Base-by-base conservation (phyloP, 208 protist species). In the Trypanosoma lewisi region DNA sequence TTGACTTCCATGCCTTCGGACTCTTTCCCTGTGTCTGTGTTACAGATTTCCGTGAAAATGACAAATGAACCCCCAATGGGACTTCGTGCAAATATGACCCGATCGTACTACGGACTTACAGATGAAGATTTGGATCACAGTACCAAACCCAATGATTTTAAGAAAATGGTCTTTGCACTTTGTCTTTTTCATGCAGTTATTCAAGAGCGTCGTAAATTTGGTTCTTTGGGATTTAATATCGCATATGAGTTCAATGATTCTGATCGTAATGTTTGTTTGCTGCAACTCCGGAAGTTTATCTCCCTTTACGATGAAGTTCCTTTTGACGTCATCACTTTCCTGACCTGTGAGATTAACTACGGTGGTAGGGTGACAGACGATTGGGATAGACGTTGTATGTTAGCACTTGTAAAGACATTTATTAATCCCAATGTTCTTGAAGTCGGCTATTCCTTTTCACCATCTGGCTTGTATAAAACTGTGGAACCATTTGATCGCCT, bases 41-140 rank as follows among this genome's bases (percentile, higher is more conserved):
- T 99, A 73, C 97, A 99, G 73, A 97, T 95, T 48, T 82, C 95
- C 21, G 89, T 99, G 56, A 99, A 99, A 84, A 98, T 99, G 92
- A 99, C 98, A 23, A 98, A 99, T 73, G 98, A 99, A 80, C 98
- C 98, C n/a, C 98, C 98, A 27, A 97, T 96, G 83, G 97, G 97
- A 12, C 77, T 99, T 39, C 90, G 96, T 41, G 87, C 96, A 4
- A 99, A 99, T 74, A 77, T 99, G 51, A 89, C 93, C 17, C 80
- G 96, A 9, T 97, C 95, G 14, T 99, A 97, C 80, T 93, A 87
- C 70, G 78, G 74, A 60, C 88, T 98, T 66, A 88, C 88, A 54
- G 80, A 93, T 45, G 87, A 92, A 54, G 84, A 93, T 70, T 79
- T 98, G 25, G 84, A 95, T 50, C 80, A 88, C 53, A 73, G 73